Conservation (phyloP, 192 early-diverging fungal species). For the Gigaspora rosea region DNA sequence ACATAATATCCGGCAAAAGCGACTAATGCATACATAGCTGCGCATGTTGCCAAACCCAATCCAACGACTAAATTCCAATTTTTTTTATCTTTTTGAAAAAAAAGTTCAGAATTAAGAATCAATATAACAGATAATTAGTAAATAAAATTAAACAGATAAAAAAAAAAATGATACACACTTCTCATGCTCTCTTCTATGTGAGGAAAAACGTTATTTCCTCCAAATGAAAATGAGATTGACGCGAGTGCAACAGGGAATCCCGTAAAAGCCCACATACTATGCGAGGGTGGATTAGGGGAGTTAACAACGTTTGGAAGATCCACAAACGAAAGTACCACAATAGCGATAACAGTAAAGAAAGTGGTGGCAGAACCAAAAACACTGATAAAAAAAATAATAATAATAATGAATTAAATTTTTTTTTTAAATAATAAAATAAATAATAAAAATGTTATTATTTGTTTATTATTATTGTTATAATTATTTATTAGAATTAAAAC, state of each 20-base stretch:
- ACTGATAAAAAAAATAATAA: slow-evolving; percentile 49
- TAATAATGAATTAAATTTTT: background rate
- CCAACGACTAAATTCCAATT: slow-evolving; percentile 71
- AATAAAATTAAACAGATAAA: too few species aligned
- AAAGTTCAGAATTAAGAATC: too few species aligned
- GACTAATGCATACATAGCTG: slow-evolving; percentile 66
- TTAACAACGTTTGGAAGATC: slow-evolving; percentile 43
- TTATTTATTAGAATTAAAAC: background rate
- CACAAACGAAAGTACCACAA: slow-evolving; percentile 60
- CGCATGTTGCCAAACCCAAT: slow-evolving; percentile 64
- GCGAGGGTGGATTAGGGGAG: slow-evolving; percentile 38
- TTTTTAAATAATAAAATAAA: background rate
- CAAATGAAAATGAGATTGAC: slow-evolving; percentile 80
- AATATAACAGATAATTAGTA: too few species aligned
- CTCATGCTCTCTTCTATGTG: slow-evolving; percentile 82
- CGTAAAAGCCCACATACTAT: slow-evolving; percentile 60
- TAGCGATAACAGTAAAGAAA: slow-evolving; percentile 68
- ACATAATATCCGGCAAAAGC: slow-evolving; percentile 72
- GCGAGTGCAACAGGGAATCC: slow-evolving; percentile 76
- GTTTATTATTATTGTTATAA: too few species aligned
- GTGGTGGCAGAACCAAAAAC: slow-evolving; percentile 77
- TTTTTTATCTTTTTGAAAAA: slow-evolving; percentile 45
- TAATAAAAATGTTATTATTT: background rate
- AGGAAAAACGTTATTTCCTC: slow-evolving; percentile 83
- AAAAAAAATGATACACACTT: too few species aligned